Percentiles rank a stretch among this genome's conserved stretches.
phyloP scores from a whole-genome alignment of 257 asterid species.

The Jaltomata sinuosa region DNA sequence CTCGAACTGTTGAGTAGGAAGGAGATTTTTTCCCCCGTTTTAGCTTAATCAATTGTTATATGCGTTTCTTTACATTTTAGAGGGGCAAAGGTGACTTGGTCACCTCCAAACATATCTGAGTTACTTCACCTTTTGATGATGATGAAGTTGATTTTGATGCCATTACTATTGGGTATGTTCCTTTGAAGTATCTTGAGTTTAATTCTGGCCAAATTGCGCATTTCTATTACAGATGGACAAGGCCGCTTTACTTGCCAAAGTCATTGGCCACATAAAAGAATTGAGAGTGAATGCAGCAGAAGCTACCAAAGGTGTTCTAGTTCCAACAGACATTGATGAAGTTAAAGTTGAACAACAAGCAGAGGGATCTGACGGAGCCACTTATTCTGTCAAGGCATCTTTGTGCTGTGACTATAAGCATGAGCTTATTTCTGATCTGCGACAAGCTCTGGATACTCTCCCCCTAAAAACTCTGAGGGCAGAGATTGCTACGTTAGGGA shows the following conservation, averaged over 20 bases:
- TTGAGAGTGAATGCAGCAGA: constrained; percentile 34
- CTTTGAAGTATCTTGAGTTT: neutral
- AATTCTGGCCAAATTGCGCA: neutral
- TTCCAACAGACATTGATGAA: constrained; percentile 70
- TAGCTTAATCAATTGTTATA: neutral
- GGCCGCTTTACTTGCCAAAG: constrained; percentile 77
- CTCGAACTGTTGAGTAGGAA: neutral
- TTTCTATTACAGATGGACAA: constrained; percentile 59
- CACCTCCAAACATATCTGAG: neutral
- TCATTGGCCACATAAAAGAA: constrained; percentile 46
- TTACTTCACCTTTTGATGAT: neutral
- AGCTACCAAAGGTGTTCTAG: constrained; percentile 46
- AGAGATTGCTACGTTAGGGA: constrained; percentile 71
- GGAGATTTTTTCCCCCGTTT: neutral
- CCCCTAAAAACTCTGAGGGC: constrained; percentile 48
- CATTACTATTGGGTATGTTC: neutral
- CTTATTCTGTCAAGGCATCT: constrained; percentile 47
- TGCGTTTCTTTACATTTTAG: neutral
- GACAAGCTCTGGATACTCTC: constrained; percentile 53
- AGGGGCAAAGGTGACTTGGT: neutral
- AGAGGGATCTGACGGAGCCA: constrained; percentile 17
- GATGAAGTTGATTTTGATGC: neutral
- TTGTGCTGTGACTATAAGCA: constrained; percentile 70
- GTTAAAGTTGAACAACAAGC: constrained; percentile 48
- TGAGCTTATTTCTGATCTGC: constrained; percentile 49